Evolutionary conservation across 257 asterid genomes (phyloP).

Genomic region (Thymus quinquecostatus): DNA sequence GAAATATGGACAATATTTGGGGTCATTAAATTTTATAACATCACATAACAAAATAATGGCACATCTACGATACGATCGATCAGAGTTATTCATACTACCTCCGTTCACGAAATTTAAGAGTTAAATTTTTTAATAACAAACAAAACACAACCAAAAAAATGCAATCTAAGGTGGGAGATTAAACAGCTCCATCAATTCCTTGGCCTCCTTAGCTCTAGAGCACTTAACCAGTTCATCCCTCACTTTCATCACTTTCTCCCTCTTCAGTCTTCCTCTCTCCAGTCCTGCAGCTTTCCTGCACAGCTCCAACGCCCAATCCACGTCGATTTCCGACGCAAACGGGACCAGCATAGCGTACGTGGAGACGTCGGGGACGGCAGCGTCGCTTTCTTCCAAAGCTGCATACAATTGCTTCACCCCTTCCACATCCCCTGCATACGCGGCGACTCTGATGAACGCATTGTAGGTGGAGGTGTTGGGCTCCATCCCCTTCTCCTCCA

Average conservation of each 20-base stretch:
- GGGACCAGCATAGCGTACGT: background rate
- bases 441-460: conserved; percentile 43
- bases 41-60: too few relatives aligned
- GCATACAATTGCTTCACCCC: background rate
- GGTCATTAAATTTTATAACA: too few relatives aligned
- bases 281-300: background rate
- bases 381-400: background rate
- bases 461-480: conserved; percentile 47
- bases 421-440: conserved; percentile 3
- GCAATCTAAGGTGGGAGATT: background rate
- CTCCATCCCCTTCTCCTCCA: conserved; percentile 41
- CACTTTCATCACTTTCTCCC: background rate
- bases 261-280: background rate
- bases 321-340: background rate
- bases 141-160: too few relatives aligned
- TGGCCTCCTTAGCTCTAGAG: background rate
- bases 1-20: too few relatives aligned
- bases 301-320: background rate
- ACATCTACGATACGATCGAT: too few relatives aligned
- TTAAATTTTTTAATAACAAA: too few relatives aligned
- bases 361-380: background rate
- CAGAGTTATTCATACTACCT: too few relatives aligned
- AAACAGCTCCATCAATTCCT: background rate
- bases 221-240: background rate
- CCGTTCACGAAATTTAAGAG: too few relatives aligned